Evolutionary conservation across 371 early-diverging fungal species (phyloP).

Genomic region (Zychaea mexicana): DNA sequence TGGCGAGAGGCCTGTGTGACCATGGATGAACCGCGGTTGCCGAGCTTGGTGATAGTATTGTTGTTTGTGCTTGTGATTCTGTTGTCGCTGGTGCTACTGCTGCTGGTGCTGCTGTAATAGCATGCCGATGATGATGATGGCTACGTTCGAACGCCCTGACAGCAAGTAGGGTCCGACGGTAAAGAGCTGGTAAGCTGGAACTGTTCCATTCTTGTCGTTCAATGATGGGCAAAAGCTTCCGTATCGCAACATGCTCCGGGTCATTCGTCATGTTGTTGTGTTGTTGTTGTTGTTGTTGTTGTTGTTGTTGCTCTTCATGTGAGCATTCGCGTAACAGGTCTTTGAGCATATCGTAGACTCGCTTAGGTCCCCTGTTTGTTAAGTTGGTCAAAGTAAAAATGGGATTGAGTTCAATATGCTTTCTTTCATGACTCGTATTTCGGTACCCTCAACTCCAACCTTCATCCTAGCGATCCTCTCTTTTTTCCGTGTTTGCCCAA

Average conservation of each 20-base stretch:
- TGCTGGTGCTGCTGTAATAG: background rate
- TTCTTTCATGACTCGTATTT: too few relatives aligned
- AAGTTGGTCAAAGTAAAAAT: too few relatives aligned
- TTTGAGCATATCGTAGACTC: background rate
- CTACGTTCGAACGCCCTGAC: slow-evolving; percentile 13
- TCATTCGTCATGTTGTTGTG: too few relatives aligned
- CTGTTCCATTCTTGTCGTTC: slow-evolving; percentile 34
- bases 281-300: background rate
- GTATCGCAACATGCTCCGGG: slow-evolving; percentile 4
- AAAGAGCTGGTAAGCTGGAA: slow-evolving; percentile 26
- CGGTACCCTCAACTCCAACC: too few relatives aligned
- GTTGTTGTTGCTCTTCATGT: slow-evolving; percentile 2
- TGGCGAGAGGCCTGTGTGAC: too few relatives aligned
- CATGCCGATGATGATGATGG: slow-evolving; percentile 6
- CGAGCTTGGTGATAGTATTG: too few relatives aligned
- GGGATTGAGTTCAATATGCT: too few relatives aligned
- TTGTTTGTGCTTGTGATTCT: too few relatives aligned
- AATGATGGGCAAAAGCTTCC: slow-evolving; percentile 15
- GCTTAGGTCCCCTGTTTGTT: background rate
- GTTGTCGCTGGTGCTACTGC: background rate
- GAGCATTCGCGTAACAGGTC: background rate
- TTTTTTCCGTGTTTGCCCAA: too few relatives aligned
- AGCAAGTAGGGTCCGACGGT: slow-evolving; percentile 21
- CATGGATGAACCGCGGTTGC: too few relatives aligned
- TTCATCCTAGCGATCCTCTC: too few relatives aligned